Evolutionary conservation across 1,139 yeast genomes (phyloP).

Genomic region (Magnusiomyces sp.): DNA sequence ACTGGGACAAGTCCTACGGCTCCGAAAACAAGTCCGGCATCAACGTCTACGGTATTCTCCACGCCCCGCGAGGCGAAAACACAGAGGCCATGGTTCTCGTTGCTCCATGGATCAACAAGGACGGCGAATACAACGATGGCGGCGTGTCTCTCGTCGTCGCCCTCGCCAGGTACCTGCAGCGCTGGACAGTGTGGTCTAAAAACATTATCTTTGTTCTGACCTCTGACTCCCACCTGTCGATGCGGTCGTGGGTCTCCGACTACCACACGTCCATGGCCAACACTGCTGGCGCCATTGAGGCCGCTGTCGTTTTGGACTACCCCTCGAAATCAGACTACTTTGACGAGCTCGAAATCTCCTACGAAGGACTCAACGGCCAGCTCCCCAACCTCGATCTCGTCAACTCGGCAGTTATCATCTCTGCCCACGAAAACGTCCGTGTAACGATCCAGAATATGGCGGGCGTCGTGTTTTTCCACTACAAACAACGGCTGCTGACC

Average conservation of each 20-base stretch:
- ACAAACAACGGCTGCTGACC: slow-evolving; percentile 46
- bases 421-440: slow-evolving; percentile 66
- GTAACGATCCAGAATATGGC: slow-evolving; percentile 56
- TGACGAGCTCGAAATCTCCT: slow-evolving; percentile 64
- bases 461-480: slow-evolving; percentile 12
- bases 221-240: slow-evolving; percentile 56
- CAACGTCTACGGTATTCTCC: slow-evolving; percentile 74
- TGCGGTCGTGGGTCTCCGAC: slow-evolving; percentile 88
- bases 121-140: slow-evolving; percentile 57
- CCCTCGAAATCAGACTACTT: slow-evolving; percentile 54
- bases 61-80: slow-evolving; percentile 92
- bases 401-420: slow-evolving; percentile 65
- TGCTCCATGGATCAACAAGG: slow-evolving; percentile 74
- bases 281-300: slow-evolving; percentile 94
- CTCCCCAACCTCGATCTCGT: slow-evolving; percentile 86
- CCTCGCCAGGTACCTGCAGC: slow-evolving; percentile 66
- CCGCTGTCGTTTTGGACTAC: slow-evolving; percentile 80
- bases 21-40: slow-evolving; percentile 37
- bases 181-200: slow-evolving; percentile 93
- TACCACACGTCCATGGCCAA: slow-evolving; percentile 78
- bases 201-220: slow-evolving; percentile 84
- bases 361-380: slow-evolving; percentile 92
- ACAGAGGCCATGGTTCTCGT: slow-evolving; percentile 91
- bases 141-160: slow-evolving; percentile 70
- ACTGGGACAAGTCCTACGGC: slow-evolving; percentile 28